A percentile compares a stretch with the other conserved stretches of the same genome.
Conservation (phyloP, 2,329 filamentous ascomycete species). For the Exophiala sideris region DNA sequence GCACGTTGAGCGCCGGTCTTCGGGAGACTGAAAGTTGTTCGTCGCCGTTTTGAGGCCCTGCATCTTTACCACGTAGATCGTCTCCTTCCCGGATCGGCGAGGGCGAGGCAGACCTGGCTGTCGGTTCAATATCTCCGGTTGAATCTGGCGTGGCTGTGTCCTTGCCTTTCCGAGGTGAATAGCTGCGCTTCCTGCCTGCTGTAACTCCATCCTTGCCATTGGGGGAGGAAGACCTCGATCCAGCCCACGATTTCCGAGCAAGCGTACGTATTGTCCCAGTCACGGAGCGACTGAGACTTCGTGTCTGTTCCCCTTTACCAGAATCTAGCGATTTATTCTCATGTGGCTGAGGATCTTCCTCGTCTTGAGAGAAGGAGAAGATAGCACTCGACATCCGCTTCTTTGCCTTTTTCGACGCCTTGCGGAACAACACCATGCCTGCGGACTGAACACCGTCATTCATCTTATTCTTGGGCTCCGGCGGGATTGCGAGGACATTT, state of each 20-base stretch:
- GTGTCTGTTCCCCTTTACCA: conserved; percentile 35
- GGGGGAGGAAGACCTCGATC: conserved; percentile 48
- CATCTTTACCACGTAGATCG: neutral
- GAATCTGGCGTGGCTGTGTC: conserved; percentile 3
- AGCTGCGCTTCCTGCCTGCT: conserved; percentile 26
- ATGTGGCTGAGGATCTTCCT: conserved; percentile 32
- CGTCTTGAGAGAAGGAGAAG: conserved; percentile 39
- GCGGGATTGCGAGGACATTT: conserved; percentile 42
- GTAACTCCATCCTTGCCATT: conserved; percentile 32
- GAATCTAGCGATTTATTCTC: conserved; percentile 15
- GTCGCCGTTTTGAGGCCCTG: neutral
- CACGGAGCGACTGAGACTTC: conserved; percentile 43
- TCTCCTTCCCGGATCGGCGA: conserved; percentile 1
- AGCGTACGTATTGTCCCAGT: conserved; percentile 51
- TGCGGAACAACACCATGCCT: conserved; percentile 26
- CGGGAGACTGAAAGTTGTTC: conserved; percentile 21
- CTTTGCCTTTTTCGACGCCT: conserved; percentile 28
- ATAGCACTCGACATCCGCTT: conserved; percentile 33
- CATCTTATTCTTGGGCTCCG: conserved; percentile 29
- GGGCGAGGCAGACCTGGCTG: conserved; percentile 11
- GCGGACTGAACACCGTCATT: conserved; percentile 20
- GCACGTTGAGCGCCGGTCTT: conserved; percentile 38
- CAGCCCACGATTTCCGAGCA: conserved; percentile 51
- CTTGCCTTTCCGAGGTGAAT: conserved; percentile 20
- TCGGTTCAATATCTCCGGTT: conserved; percentile 15